Percentiles rank a stretch among this genome's conserved stretches.
These are phyloP conservation scores for Cornus suecica DNA, from an alignment of 148 eudicot species.

Conservation along the genomic window DNA sequence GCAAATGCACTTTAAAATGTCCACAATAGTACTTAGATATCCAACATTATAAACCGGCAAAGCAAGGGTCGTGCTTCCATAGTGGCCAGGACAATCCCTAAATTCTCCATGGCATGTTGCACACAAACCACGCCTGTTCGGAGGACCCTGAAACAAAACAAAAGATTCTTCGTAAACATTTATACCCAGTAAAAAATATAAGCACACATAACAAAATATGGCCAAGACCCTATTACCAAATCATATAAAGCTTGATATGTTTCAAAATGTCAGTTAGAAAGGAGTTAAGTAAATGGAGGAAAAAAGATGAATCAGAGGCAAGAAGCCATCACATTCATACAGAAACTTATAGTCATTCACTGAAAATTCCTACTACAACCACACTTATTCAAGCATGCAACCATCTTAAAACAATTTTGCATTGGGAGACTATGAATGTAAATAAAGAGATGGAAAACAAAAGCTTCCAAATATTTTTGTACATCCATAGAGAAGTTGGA, in stretches of 20 bases:
- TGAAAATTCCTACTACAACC: background rate
- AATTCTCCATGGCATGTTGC: conserved; percentile 64
- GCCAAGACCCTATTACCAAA: background rate
- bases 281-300: background rate
- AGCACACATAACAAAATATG: background rate
- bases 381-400: background rate
- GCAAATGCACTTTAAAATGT: conserved; percentile 90
- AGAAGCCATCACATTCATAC: background rate
- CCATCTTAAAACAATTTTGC: background rate
- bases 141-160: conserved; percentile 67
- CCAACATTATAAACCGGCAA: conserved; percentile 88
- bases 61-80: conserved; percentile 70
- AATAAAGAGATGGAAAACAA: background rate
- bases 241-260: background rate
- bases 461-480: no score
- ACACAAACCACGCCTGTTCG: conserved; percentile 64
- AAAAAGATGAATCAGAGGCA: background rate
- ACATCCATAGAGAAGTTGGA: no score
- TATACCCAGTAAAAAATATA: background rate
- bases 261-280: background rate
- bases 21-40: conserved; percentile 55
- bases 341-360: background rate
- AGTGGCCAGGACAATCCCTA: conserved; percentile 84
- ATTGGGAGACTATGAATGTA: background rate
- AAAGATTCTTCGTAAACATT: conserved; percentile 1